These are phyloP conservation scores for Apiospora marii DNA, from an alignment of 2,329 filamentous ascomycete species.

Conservation along the genomic window DNA sequence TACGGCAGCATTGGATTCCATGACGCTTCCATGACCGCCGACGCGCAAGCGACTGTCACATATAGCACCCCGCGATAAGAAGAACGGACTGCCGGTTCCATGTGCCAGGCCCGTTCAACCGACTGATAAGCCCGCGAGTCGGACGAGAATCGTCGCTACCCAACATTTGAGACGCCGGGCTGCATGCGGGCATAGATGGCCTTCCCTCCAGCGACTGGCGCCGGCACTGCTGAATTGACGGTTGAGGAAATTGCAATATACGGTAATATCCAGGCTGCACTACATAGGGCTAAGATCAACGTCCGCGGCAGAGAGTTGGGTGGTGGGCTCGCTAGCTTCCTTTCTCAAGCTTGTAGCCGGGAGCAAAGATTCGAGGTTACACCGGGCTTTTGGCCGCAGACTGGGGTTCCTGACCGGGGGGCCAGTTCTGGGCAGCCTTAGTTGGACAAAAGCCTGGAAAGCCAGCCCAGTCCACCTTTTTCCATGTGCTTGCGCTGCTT, in stretches of 20 bases:
- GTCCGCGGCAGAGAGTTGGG: background rate
- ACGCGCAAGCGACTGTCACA: constrained; percentile 2
- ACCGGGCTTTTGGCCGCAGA: constrained; percentile 11
- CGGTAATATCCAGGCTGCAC: constrained; percentile 1
- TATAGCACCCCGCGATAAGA: background rate
- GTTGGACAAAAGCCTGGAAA: constrained; percentile 16
- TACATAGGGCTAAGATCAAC: constrained; percentile 2
- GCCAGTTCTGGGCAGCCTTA: background rate
- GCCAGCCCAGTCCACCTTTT: background rate
- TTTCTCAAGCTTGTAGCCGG: constrained; percentile 1
- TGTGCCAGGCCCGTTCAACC: constrained; percentile 1
- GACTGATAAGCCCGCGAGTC: background rate
- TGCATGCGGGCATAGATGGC: background rate
- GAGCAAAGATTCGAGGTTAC: constrained; percentile 9
- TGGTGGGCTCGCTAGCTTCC: background rate
- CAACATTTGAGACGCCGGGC: constrained; percentile 9
- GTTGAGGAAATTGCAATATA: constrained; percentile 19
- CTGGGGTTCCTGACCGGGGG: background rate
- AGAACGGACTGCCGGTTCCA: background rate
- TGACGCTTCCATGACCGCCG: background rate
- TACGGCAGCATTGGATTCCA: background rate
- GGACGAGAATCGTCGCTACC: background rate
- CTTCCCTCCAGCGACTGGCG: background rate
- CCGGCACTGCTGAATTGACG: background rate
- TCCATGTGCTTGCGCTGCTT: constrained; percentile 1